phyloP scores from a whole-genome alignment of 2,329 filamentous ascomycete species.

The Colletotrichum sansevieriae region DNA sequence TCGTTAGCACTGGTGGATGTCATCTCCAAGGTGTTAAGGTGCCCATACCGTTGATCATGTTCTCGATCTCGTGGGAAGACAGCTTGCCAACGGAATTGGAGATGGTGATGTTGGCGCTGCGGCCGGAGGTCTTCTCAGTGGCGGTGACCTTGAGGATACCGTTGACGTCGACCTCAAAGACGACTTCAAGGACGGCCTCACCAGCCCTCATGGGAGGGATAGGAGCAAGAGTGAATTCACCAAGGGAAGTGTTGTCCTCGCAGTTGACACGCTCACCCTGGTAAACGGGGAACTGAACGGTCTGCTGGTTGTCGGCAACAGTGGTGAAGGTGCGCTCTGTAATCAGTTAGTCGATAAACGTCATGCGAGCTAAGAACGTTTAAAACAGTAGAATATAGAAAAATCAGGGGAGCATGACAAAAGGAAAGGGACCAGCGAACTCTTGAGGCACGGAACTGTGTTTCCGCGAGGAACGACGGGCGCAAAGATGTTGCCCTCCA shows the following conservation, averaged over 20 bases:
- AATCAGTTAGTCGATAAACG: conserved; percentile 42
- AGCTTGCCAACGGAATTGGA: conserved; percentile 99
- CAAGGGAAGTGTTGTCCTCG: conserved; percentile 96
- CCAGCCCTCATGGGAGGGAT: conserved; percentile 91
- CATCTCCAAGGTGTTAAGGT: conserved; percentile 24
- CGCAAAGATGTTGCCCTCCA: conserved; percentile 99
- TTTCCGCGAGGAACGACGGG: conserved; percentile 87
- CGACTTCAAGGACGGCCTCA: conserved; percentile 95
- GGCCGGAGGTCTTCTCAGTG: conserved; percentile 98
- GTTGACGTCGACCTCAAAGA: conserved; percentile 99
- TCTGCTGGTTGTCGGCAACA: conserved; percentile 81
- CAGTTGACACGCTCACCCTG: conserved; percentile 99
- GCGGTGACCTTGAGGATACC: conserved; percentile 99
- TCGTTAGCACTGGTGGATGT: conserved; percentile 44
- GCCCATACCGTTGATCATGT: conserved; percentile 86
- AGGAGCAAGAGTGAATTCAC: conserved; percentile 95
- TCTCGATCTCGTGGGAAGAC: conserved; percentile 93
- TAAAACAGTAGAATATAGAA: too few relatives aligned
- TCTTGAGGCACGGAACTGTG: conserved; percentile 82
- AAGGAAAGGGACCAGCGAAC: too few relatives aligned
- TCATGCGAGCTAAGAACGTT: too few relatives aligned
- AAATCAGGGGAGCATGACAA: too few relatives aligned
- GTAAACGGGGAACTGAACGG: conserved; percentile 91
- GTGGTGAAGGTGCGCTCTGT: conserved; percentile 81
- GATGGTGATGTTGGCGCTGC: conserved; percentile 99